A percentile compares a stretch with the other conserved stretches of the same genome.
phyloP scores from a whole-genome alignment of 805 yeast genomes.

The Wickerhamomyces bisporus region DNA sequence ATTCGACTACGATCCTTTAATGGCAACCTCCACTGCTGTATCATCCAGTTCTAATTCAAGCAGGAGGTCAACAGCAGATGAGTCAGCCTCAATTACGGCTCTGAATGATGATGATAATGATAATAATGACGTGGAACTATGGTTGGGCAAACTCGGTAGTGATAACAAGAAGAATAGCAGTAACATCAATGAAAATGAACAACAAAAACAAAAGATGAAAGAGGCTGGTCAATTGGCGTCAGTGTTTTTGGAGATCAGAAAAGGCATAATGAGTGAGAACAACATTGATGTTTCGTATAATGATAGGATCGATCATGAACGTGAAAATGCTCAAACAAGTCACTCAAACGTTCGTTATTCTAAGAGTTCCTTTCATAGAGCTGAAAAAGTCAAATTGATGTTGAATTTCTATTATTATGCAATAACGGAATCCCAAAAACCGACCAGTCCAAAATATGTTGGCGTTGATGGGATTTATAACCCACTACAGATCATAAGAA shows the following conservation, averaged over 20 bases:
- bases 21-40: too few species aligned
- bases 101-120: neutral
- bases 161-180: neutral
- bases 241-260: conserved; percentile 37
- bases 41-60: too few species aligned
- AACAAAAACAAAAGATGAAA: conserved; percentile 11
- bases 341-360: conserved; percentile 15
- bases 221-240: conserved; percentile 36
- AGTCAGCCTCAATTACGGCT: too few species aligned
- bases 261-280: conserved; percentile 36
- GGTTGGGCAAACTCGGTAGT: too few species aligned
- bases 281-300: conserved; percentile 29
- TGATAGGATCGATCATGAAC: conserved; percentile 17
- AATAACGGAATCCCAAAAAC: conserved; percentile 17
- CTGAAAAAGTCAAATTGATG: conserved; percentile 43
- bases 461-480: conserved; percentile 69
- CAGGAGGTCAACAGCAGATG: too few species aligned
- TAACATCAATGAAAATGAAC: conserved; percentile 6
- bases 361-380: conserved; percentile 37
- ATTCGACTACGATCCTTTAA: conserved; percentile 23
- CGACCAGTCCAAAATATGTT: conserved; percentile 15
- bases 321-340: conserved; percentile 4
- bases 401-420: conserved; percentile 22
- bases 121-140: too few species aligned
- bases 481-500: conserved; percentile 78